Conservation (phyloP, 257 asterid genomes). For the Anisodus tanguticus region DNA sequence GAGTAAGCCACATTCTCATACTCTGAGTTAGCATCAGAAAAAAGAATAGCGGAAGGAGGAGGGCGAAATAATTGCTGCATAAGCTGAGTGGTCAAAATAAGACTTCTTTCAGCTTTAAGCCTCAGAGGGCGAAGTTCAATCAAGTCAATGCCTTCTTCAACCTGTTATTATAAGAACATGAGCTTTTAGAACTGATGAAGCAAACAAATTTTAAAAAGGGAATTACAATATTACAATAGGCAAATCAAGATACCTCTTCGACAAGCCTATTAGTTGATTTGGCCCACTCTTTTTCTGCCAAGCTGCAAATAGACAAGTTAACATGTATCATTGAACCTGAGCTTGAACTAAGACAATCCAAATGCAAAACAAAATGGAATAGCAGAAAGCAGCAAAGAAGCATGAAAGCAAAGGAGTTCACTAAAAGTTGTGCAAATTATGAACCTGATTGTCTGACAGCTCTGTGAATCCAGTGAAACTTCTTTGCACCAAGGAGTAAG, state of each 20-base stretch:
- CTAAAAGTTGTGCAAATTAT: constrained; percentile 23
- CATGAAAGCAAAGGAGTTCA: constrained; percentile 13
- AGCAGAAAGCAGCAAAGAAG: constrained; percentile 21
- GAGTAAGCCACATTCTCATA: constrained; percentile 56
- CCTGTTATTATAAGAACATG: constrained; percentile 48
- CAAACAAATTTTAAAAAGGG: neutral
- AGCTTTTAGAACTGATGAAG: constrained; percentile 9
- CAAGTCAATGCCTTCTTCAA: constrained; percentile 55
- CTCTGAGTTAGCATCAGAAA: constrained; percentile 55
- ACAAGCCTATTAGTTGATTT: constrained; percentile 54
- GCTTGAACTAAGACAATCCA: constrained; percentile 35
- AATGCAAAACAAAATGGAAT: constrained; percentile 31
- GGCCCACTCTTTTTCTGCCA: constrained; percentile 72
- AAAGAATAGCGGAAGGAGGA: constrained; percentile 51
- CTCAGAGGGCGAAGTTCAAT: constrained; percentile 56
- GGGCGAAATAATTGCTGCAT: constrained; percentile 79
- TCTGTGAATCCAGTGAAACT: constrained; percentile 49
- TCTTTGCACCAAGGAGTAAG: constrained; percentile 71
- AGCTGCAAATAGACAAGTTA: constrained; percentile 44
- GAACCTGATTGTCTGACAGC: constrained; percentile 58
- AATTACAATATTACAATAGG: constrained; percentile 16
- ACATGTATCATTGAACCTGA: constrained; percentile 19
- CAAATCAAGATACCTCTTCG: constrained; percentile 60
- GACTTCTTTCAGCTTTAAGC: constrained; percentile 69
- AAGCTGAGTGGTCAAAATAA: constrained; percentile 72